Evolutionary conservation across 306 rosid genomes (phyloP), one percentile per base, ranked within the genome.

Genomic region (Corylus heterophylla): DNA sequence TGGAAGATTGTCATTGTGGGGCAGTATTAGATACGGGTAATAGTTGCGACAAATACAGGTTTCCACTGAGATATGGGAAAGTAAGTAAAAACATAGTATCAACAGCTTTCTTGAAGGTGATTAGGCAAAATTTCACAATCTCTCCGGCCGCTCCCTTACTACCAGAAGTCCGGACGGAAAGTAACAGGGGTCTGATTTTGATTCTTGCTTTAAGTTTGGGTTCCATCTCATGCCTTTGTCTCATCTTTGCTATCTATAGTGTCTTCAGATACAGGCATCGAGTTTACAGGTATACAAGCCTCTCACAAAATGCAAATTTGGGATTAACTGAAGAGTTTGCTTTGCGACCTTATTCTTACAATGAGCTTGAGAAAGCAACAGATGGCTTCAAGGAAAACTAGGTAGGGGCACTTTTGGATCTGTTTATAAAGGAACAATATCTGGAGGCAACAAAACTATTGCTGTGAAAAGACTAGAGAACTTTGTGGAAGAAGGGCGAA

Each of bases 311-410:
- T 37, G 54, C 77, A 31, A 50, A 79, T 16, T 2, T 73, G 54
- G 78, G 68, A 49, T 48, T 79, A 50, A 62, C 37, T 5, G 78
- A 73, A 63, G 78, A 79, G 7, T 72, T 61, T 27, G 22, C 47
- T 18, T 12, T 72, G 56, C 66, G 58, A 62, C 50, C 54, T 7
- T 79, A 35, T 59, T 56, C 83, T 27, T 79, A 79, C 74, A 9
- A 62, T 37, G 77, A 64, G 70, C 70, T 64, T 35, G 70, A 64
- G 48, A 64, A 2, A 0, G 45, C 48, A 31, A 64, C 48, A 0
- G 47, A 13, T 0, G 70, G 70, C 47, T 64, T 64, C 12, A 6
- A 35, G 48, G 48, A 64, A 64, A 64, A 0, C 7, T 64, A 35
- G 70, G 70, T 7, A 64, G 25, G 48, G 70, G 70, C 0, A 2